A percentile compares a stretch with the other conserved stretches of the same genome.
Evolutionary conservation across 2,329 filamentous ascomycete genomes (phyloP).

Genomic region (Aspergillus transmontanensis): DNA sequence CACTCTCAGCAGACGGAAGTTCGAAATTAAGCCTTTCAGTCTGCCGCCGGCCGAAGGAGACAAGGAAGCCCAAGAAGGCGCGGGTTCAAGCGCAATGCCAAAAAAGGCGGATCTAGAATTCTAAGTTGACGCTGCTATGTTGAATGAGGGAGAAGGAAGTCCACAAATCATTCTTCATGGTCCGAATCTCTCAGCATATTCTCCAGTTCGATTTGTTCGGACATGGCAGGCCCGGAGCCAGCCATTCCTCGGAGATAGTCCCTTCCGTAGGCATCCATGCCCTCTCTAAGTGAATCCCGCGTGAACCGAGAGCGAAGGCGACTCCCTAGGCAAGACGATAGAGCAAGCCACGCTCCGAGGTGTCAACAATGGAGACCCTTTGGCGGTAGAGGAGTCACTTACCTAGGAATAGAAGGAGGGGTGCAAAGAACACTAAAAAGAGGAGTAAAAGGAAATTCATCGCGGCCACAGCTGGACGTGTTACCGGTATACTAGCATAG

Average conservation of each 20-base stretch:
- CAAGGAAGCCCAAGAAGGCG: conserved; percentile 59
- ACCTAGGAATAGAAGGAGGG: conserved; percentile 40
- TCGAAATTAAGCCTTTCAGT: conserved; percentile 85
- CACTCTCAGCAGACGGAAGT: conserved; percentile 77
- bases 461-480: background rate
- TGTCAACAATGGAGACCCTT: conserved; percentile 25
- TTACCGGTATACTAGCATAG: background rate
- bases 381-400: conserved; percentile 14
- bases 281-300: conserved; percentile 47
- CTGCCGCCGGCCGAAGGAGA: conserved; percentile 84
- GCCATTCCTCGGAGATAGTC: conserved; percentile 60
- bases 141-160: conserved; percentile 6
- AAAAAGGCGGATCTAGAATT: conserved; percentile 76
- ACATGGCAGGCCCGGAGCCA: conserved; percentile 56
- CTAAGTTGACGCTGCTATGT: conserved; percentile 39
- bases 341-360: conserved; percentile 50
- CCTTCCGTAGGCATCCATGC: conserved; percentile 54
- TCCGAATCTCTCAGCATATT: conserved; percentile 56
- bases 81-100: conserved; percentile 48
- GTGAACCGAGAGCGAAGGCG: conserved; percentile 52
- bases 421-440: conserved; percentile 41
- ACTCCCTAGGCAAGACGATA: conserved; percentile 60
- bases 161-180: conserved; percentile 33
- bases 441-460: conserved; percentile 41
- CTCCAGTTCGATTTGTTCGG: conserved; percentile 66